Conservation (phyloP, 805 yeast genomes). For the Kodamaea kaohsiungensis region DNA sequence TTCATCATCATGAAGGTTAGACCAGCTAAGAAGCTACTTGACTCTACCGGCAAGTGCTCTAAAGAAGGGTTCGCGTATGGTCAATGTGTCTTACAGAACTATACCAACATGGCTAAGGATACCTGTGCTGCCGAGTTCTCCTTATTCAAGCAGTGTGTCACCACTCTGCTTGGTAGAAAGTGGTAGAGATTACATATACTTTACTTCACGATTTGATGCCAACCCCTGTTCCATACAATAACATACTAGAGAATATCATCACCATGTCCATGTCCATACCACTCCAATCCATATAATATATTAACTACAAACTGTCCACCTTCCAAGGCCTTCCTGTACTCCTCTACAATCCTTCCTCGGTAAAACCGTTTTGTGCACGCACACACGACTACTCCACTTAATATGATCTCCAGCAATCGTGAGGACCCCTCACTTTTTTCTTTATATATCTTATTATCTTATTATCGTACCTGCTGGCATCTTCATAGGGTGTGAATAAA, state of each 20-base stretch:
- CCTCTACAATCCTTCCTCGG: not conserved
- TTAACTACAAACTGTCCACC: too few relatives aligned
- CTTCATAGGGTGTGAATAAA: too few relatives aligned
- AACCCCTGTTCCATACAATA: not conserved
- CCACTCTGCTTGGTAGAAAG: conserved; percentile 13
- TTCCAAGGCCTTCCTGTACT: not conserved
- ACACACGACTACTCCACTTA: conserved; percentile 6
- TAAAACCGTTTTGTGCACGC: conserved; percentile 1
- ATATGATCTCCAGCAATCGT: not conserved
- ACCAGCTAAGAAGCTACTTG: conserved; percentile 45
- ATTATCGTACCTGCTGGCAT: not conserved
- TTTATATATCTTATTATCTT: not conserved
- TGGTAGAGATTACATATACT: not conserved
- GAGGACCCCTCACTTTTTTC: conserved; percentile 4
- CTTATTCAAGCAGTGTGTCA: conserved; percentile 52
- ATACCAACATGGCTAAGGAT: conserved; percentile 51
- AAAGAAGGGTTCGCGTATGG: conserved; percentile 52
- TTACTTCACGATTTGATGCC: not conserved
- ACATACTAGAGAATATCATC: too few relatives aligned
- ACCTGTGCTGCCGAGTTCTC: conserved; percentile 55
- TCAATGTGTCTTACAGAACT: conserved; percentile 51
- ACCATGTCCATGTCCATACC: not conserved
- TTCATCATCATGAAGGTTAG: conserved; percentile 26
- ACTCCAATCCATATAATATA: not conserved
- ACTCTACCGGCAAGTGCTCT: conserved; percentile 42